Evolutionary conservation across 371 early-diverging fungal genomes (phyloP).

Genomic region (Mortierella sp.): DNA sequence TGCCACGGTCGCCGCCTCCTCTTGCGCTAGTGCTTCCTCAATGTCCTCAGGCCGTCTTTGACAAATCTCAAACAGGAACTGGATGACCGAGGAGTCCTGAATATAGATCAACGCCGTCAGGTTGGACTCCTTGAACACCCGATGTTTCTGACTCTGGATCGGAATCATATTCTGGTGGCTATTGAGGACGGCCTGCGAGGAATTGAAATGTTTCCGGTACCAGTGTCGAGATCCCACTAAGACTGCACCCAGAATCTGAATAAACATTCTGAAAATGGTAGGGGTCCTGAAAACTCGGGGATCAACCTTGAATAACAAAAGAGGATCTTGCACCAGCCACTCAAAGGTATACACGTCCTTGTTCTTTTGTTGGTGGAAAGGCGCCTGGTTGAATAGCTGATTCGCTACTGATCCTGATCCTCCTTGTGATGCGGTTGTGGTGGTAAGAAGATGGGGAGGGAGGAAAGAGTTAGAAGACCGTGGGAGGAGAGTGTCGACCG

Average conservation of each 20-base stretch:
- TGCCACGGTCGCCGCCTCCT: neutral
- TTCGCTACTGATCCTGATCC: neutral
- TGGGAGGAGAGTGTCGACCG: conserved; percentile 39
- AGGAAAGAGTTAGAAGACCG: neutral
- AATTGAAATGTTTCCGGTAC: conserved; percentile 42
- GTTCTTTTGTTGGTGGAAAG: conserved; percentile 2
- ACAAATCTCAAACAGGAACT: conserved; percentile 65
- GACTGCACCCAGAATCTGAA: conserved; percentile 61
- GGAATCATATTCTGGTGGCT: conserved; percentile 24
- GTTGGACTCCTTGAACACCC: conserved; percentile 64
- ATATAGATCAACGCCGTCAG: conserved; percentile 66
- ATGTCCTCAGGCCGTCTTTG: conserved; percentile 37
- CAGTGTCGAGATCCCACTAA: conserved; percentile 44
- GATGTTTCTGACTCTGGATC: conserved; percentile 21
- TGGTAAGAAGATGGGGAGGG: neutral
- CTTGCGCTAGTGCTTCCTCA: neutral
- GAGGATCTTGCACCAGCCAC: conserved; percentile 64
- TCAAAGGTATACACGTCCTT: conserved; percentile 56
- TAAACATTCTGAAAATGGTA: conserved; percentile 63
- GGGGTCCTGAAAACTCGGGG: conserved; percentile 65
- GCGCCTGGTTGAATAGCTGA: neutral
- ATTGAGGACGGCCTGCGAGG: conserved; percentile 29
- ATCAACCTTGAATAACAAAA: conserved; percentile 67
- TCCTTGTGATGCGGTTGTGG: neutral
- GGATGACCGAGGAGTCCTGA: conserved; percentile 69